Percentiles rank a stretch among this genome's conserved stretches.
These are phyloP conservation scores for Gautieria morchelliformis DNA, from an alignment of 768 basidiomycete genomes.

Conservation along the genomic window DNA sequence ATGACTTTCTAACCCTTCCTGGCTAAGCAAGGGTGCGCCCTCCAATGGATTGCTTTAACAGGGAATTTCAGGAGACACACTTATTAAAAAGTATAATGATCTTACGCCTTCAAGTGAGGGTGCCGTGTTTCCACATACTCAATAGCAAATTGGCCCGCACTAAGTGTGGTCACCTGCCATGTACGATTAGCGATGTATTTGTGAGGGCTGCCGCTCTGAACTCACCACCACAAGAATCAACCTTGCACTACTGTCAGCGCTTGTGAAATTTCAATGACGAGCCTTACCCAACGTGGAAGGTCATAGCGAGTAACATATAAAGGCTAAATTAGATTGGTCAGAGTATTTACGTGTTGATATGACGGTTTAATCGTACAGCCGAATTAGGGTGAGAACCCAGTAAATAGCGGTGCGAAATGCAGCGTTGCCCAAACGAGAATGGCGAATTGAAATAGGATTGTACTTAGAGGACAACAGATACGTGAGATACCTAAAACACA, in stretches of 20 bases:
- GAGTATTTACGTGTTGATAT: no score
- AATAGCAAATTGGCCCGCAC: slow-evolving; percentile 48
- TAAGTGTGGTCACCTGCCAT: slow-evolving; percentile 43
- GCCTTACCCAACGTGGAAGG: slow-evolving; percentile 58
- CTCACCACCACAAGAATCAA: slow-evolving; percentile 43
- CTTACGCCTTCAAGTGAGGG: neutral
- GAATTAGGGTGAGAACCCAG: slow-evolving; percentile 44
- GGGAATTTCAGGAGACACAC: neutral
- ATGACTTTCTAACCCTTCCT: no score
- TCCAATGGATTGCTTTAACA: neutral
- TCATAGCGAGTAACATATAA: slow-evolving; percentile 71
- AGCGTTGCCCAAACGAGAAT: slow-evolving; percentile 36
- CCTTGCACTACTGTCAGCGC: slow-evolving; percentile 18
- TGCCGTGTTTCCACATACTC: slow-evolving; percentile 29
- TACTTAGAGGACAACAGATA: neutral
- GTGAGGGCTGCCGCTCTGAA: neutral
- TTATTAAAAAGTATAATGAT: neutral
- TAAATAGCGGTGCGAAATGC: slow-evolving; percentile 48
- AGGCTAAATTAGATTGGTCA: slow-evolving; percentile 26
- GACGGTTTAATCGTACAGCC: slow-evolving; percentile 39
- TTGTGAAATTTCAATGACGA: no score
- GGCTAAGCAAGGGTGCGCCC: no score
- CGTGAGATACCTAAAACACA: neutral
- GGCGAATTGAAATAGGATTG: slow-evolving; percentile 8
- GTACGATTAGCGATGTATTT: neutral